Evolutionary conservation across 306 rosid species (phyloP), one percentile per base, ranked within the genome.

Genomic region (Prunus salicina): DNA sequence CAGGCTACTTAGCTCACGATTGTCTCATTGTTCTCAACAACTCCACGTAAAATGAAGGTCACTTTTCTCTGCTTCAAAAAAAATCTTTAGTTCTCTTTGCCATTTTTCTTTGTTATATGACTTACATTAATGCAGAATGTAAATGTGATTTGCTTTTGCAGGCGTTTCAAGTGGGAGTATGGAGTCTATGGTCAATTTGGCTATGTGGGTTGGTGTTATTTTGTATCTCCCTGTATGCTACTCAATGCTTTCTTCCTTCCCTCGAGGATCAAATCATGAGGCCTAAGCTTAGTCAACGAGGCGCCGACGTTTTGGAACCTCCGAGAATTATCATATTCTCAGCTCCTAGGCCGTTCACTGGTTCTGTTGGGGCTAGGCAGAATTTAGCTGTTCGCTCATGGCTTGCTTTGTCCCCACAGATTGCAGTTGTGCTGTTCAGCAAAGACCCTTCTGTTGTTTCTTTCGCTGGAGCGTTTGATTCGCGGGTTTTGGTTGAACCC

Each of bases 151-250:
- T 80, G 80, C 13, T 64, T 77, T 79, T 11, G 16, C 87, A 92
- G 97, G 89, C 58, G 65, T 73, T 81, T 69, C 86, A 79, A 64
- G 55, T 79, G 41, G 91, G 88, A 80, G 86, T 88, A 0, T 87
- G 90, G 41, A 89, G 88, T 80, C 85, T 88, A 0, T 95, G 91
- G 87, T 88, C 91, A 16, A 76, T 95, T 74, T 95, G 99, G 99
- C 80, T 92, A 60, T 89, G 84, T 71, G 99, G 99, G 78, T 78
- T 90, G 76, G 51, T 77, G 27, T 77, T 92, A 67, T 87, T 92
- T 82, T 38, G 58, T 82, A 82, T 92, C 49, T 92, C 97, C 43
- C 87, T 95, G 12, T 95, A 88, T 68, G 88, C 87, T 18, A 92
- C 89, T 77, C 92, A 89, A 77, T 84, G 62, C 68, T 80, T 92